Conservation (phyloP, 306 rosid species). For the Quercus parvula region DNA sequence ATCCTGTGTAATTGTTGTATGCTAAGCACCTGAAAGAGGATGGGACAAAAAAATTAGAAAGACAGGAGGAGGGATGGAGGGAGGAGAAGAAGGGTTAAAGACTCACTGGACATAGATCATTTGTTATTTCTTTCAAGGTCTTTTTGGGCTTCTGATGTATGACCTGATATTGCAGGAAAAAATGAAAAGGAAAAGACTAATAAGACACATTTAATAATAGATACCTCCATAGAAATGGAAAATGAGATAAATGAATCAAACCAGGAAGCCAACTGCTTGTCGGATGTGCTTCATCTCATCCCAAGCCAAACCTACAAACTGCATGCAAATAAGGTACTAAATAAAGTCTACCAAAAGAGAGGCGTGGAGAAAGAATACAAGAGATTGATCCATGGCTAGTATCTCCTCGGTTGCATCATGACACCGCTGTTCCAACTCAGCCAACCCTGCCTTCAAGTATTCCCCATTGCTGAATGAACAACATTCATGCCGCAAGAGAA, state of each 20-base stretch:
- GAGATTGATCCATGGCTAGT: constrained; percentile 20
- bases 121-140: constrained; percentile 88
- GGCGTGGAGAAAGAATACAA: neutral
- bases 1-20: constrained; percentile 95
- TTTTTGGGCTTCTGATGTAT: constrained; percentile 98
- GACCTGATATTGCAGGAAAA: constrained; percentile 46
- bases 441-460: constrained; percentile 90
- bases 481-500: constrained; percentile 95
- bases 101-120: constrained; percentile 95
- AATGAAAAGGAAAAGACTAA: constrained; percentile 11
- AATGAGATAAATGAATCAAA: constrained; percentile 27
- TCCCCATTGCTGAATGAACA: constrained; percentile 99
- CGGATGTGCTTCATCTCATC: constrained; percentile 95
- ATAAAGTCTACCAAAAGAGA: constrained; percentile 3
- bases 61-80: neutral
- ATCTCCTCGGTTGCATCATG: constrained; percentile 81
- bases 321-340: constrained; percentile 25
- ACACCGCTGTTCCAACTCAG: constrained; percentile 95
- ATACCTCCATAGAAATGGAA: neutral
- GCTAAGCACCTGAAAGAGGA: constrained; percentile 77
- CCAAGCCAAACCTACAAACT: constrained; percentile 97
- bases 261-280: constrained; percentile 99
- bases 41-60: constrained; percentile 13
- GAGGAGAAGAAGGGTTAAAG: constrained; percentile 23
- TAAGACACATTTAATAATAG: neutral